A percentile compares a stretch with the other conserved stretches of the same genome.
phyloP scores from a whole-genome alignment of 768 basidiomycete genomes.

The Lyophyllum semitale region DNA sequence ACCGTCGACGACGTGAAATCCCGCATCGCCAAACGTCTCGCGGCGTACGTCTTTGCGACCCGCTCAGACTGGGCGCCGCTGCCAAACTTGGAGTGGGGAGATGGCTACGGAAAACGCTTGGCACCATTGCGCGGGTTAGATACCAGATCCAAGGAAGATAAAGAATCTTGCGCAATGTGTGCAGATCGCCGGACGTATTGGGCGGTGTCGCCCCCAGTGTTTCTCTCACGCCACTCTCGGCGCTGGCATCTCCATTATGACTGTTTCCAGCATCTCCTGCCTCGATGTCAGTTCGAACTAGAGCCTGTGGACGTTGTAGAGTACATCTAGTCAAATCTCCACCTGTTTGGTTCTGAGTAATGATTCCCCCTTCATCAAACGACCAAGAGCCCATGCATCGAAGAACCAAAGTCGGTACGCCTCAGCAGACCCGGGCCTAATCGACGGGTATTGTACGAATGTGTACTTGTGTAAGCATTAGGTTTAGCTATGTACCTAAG shows the following conservation, averaged over 20 bases:
- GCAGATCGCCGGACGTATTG: constrained; percentile 5
- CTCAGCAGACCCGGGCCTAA: too few relatives aligned
- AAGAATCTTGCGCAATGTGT: background rate
- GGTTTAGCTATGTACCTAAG: too few relatives aligned
- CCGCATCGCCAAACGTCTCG: constrained; percentile 11
- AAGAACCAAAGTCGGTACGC: too few relatives aligned
- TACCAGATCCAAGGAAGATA: background rate
- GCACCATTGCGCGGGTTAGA: background rate
- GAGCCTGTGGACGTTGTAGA: constrained; percentile 2
- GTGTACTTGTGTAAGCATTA: too few relatives aligned
- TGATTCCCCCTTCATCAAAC: too few relatives aligned
- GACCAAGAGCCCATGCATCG: too few relatives aligned
- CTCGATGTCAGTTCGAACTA: constrained; percentile 6
- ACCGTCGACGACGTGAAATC: constrained; percentile 10
- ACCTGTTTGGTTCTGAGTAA: too few relatives aligned
- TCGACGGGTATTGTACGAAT: too few relatives aligned
- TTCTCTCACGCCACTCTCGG: constrained; percentile 7
- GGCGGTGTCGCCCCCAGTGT: constrained; percentile 11
- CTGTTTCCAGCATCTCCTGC: constrained; percentile 6
- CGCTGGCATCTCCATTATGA: constrained; percentile 12
- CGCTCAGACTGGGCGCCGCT: constrained; percentile 5
- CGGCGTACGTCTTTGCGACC: constrained; percentile 13
- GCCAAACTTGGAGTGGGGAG: too few relatives aligned
- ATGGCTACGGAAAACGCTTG: too few relatives aligned
- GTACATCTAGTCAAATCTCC: too few relatives aligned